A percentile compares a stretch with the other conserved stretches of the same genome.
phyloP scores from a whole-genome alignment of 352 stramenopile genomes.

The Globisporangium paddicum region DNA sequence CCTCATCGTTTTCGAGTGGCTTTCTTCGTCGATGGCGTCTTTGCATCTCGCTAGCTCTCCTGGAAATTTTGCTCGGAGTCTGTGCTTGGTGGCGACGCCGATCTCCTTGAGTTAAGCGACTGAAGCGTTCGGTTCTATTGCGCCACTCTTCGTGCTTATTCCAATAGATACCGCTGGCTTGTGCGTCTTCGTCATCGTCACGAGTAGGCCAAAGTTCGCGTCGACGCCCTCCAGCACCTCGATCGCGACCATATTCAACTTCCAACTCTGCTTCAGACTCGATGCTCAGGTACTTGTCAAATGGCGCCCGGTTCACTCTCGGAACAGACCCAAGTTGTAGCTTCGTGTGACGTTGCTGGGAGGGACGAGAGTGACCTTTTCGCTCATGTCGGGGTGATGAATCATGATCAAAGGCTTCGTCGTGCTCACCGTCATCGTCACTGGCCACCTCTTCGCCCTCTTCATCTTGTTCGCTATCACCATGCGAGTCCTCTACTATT shows the following conservation, averaged over 20 bases:
- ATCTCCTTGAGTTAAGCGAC: too few species aligned
- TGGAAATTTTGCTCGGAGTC: neutral
- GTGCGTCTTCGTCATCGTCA: neutral
- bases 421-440: neutral
- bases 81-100: too few species aligned
- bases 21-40: neutral
- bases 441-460: neutral
- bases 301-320: constrained; percentile 4
- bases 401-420: neutral
- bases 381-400: neutral
- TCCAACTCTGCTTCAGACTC: constrained; percentile 3
- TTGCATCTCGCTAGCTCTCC: neutral
- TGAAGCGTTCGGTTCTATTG: too few species aligned
- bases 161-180: neutral
- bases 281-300: constrained; percentile 11
- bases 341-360: neutral
- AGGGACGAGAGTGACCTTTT: neutral
- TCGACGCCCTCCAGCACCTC: neutral
- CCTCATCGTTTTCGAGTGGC: neutral
- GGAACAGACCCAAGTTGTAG: neutral
- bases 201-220: too few species aligned
- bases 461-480: neutral
- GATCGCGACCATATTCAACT: neutral
- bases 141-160: neutral
- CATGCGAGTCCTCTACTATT: neutral